These are phyloP conservation scores for Populus deltoides DNA, from an alignment of 345 rosid genomes.

Conservation along the genomic window DNA sequence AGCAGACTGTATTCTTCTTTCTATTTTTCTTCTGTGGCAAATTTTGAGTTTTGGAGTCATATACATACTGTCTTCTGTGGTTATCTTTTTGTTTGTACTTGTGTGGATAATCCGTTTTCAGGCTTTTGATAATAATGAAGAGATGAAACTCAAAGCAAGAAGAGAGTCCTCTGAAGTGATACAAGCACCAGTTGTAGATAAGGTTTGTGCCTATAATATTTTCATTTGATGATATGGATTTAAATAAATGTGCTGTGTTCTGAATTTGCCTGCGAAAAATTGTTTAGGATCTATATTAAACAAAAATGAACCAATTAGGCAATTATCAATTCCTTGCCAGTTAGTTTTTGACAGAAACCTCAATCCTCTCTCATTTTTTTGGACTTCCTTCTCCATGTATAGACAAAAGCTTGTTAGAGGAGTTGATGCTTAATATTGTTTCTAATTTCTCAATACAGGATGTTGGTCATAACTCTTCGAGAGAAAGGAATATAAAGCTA, in stretches of 20 bases:
- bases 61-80: background rate
- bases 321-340: background rate
- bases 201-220: conserved; percentile 39
- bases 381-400: background rate
- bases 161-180: conserved; percentile 63
- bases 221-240: background rate
- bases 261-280: background rate
- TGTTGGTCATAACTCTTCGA: background rate
- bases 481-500: background rate
- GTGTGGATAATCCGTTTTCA: conserved; percentile 32
- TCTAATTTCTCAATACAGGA: background rate
- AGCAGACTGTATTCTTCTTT: background rate
- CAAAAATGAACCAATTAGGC: background rate
- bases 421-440: background rate
- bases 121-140: conserved; percentile 75
- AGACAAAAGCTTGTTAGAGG: background rate
- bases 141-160: conserved; percentile 64
- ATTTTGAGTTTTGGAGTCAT: background rate
- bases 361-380: background rate
- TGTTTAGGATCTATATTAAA: background rate
- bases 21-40: background rate
- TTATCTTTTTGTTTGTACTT: background rate
- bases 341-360: background rate
- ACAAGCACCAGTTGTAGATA: conserved; percentile 58
- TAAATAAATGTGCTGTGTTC: background rate